Percentiles rank a stretch among this genome's conserved stretches.
These are phyloP conservation scores for Allomyces javanicus DNA, from an alignment of 192 early-diverging fungal genomes.

Conservation along the genomic window DNA sequence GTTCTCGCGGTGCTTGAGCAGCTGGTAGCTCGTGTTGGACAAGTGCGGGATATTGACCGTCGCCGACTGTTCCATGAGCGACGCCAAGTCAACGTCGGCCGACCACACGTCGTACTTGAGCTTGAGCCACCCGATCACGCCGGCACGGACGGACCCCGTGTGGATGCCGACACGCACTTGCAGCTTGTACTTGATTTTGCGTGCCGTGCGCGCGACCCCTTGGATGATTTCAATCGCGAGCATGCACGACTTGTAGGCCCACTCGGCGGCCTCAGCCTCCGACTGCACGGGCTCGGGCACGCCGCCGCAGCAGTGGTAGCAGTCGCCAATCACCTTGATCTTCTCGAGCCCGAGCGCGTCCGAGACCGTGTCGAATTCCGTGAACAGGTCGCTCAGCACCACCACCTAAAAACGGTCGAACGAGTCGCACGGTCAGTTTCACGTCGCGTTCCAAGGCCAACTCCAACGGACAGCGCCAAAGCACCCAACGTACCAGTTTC, in stretches of 20 bases:
- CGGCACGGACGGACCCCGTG: constrained; percentile 14
- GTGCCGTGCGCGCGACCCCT: constrained; percentile 2
- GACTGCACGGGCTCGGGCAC: constrained; percentile 12
- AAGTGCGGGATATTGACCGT: constrained; percentile 10
- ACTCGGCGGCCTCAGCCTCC: constrained; percentile 5
- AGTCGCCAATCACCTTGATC: constrained; percentile 19
- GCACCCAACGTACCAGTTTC: constrained; percentile 7
- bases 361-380: constrained; percentile 13
- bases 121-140: constrained; percentile 16
- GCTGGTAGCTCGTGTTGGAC: constrained; percentile 5
- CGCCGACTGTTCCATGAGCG: constrained; percentile 13
- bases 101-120: constrained; percentile 22
- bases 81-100: constrained; percentile 13
- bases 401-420: constrained; percentile 2
- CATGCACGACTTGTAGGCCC: constrained; percentile 9
- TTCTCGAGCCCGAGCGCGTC: constrained; percentile 14
- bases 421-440: too few species aligned
- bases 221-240: constrained; percentile 10
- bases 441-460: too few species aligned
- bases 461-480: background rate
- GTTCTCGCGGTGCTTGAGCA: constrained; percentile 2
- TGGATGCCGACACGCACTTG: constrained; percentile 13
- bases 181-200: constrained; percentile 4
- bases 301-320: constrained; percentile 13
- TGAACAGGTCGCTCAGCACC: constrained; percentile 13